Evolutionary conservation across 164 flowering plant genomes (phyloP), one percentile per base, ranked within the genome.

Genomic region (Kalanchoe fedtschenkoi): DNA sequence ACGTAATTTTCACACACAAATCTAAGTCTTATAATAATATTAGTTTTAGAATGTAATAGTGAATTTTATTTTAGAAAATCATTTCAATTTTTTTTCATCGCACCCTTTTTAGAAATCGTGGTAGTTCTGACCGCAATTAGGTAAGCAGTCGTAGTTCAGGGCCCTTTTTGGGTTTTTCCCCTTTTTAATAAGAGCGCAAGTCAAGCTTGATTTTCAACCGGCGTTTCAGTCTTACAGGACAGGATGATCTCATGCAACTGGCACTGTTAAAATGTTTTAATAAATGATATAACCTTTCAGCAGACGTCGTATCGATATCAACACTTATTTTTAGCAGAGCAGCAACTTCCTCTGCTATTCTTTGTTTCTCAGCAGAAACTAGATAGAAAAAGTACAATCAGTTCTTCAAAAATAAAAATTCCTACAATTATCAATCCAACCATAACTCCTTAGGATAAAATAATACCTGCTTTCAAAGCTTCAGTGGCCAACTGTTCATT

Each of bases 301-400:
- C 47, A 67, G 86, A 62, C 67, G 58, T 77, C 8, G 83, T 80
- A 69, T 80, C 85, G 57, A 93, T 66, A 9, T 84, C 88, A 47
- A 93, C 90, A 68, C 81, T 83, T 67, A 93, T 64, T 71, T 89
- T 90, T 57, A 89, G 80, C 78, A 81, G 35, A 14, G 98, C 83
- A 47, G 97, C 90, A 71, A 93, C 97, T 76, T 93, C 91, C 74
- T 81, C 70, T 11, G 98, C 96, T 67, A 93, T 73, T 71, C 77
- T 86, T 72, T 75, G 87, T 77, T 76, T 88, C 81, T 89, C 87
- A 66, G 87, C 79, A 73, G 93, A 81, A 75, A 80, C 98, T 93
- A 76, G 43, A n/a, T 64, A 64, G 60, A 16, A 69, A 67, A 62
- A 47, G 35, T 44, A 68, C 29, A 21, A 58, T n/a, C 61, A 9